These are phyloP conservation scores for Pyricularia pennisetigena DNA, from an alignment of 2,329 filamentous ascomycete species.

Conservation along the genomic window DNA sequence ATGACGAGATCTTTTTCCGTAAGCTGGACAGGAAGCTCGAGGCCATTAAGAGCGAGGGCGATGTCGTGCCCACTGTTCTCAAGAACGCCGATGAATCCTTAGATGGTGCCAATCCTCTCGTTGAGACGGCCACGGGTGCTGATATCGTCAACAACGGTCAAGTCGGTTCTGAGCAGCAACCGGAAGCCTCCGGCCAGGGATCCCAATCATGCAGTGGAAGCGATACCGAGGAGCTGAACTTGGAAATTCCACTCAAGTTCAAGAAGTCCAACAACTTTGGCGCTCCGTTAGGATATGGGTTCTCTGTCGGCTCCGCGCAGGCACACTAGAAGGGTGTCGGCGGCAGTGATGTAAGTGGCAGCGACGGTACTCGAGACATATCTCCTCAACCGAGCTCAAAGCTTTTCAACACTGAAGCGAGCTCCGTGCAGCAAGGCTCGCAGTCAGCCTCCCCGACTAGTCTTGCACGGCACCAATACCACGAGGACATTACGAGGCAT, in stretches of 20 bases:
- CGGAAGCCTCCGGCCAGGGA: conserved; percentile 3
- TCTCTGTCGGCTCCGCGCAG: not conserved
- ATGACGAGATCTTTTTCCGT: conserved; percentile 44
- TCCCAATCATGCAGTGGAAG: conserved; percentile 9
- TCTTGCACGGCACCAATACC: not conserved
- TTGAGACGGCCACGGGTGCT: not conserved
- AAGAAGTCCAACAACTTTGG: conserved; percentile 37
- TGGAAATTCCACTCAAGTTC: conserved; percentile 35
- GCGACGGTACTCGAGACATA: not conserved
- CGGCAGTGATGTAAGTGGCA: too few species aligned
- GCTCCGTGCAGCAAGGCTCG: not conserved
- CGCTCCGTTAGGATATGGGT: conserved; percentile 28
- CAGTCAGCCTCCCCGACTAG: not conserved
- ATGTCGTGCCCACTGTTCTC: conserved; percentile 34
- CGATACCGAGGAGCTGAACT: conserved; percentile 19
- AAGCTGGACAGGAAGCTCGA: conserved; percentile 41
- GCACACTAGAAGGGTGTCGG: conserved; percentile 1
- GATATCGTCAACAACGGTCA: conserved; percentile 6
- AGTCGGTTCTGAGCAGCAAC: conserved; percentile 7
- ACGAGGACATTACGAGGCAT: not conserved
- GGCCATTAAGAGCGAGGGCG: conserved; percentile 26
- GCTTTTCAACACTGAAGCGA: not conserved
- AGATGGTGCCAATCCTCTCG: not conserved
- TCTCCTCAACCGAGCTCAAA: not conserved
- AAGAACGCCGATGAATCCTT: conserved; percentile 12